Percentiles rank a stretch among this genome's conserved stretches.
Conservation (phyloP, 1,139 yeast species). For the Taphrina communis region DNA sequence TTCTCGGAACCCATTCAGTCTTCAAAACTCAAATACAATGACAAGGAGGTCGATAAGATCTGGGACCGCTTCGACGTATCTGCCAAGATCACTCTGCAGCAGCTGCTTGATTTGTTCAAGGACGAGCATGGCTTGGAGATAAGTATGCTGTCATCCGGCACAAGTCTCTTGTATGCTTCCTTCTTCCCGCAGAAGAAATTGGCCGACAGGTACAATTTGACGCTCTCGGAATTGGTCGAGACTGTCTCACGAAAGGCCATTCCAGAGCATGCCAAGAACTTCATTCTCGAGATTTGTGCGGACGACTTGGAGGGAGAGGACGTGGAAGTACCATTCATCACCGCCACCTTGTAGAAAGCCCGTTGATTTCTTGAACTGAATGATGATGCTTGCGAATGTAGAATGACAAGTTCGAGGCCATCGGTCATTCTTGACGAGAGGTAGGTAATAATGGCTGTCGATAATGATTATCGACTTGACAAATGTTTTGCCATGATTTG, state of each 20-base stretch:
- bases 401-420: no score
- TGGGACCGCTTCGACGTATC: conserved; percentile 92
- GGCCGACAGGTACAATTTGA: conserved; percentile 72
- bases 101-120: conserved; percentile 76
- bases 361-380: no score
- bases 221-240: conserved; percentile 76
- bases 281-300: conserved; percentile 87
- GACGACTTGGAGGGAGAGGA: conserved; percentile 94
- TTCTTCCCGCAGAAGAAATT: conserved; percentile 92
- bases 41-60: conserved; percentile 78
- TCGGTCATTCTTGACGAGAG: no score
- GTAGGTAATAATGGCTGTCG: no score
- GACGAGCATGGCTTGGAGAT: conserved; percentile 82
- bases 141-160: conserved; percentile 91
- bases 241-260: conserved; percentile 82
- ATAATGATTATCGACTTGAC: no score
- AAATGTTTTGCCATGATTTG: no score
- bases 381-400: no score
- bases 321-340: conserved; percentile 85
- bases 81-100: conserved; percentile 78
- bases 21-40: conserved; percentile 79
- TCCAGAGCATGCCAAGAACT: conserved; percentile 72
- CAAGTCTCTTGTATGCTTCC: conserved; percentile 85
- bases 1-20: conserved; percentile 95
- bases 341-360: conserved; percentile 13